These are phyloP conservation scores for Candida glucosophila DNA, from an alignment of 1,139 yeast species.

Conservation along the genomic window DNA sequence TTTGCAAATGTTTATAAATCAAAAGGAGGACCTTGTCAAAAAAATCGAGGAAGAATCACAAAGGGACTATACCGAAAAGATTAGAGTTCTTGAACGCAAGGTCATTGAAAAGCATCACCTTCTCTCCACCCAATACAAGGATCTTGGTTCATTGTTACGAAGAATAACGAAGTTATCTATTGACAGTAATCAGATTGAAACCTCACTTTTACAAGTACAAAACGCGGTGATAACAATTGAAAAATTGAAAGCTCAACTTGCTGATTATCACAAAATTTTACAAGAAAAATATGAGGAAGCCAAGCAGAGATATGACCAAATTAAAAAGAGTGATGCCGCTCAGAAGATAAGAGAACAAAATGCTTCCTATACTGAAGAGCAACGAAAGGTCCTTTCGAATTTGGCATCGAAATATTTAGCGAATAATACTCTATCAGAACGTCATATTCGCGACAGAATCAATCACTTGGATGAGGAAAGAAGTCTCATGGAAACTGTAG, in stretches of 20 bases:
- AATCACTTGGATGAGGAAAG: constrained; percentile 30
- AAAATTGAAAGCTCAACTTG: constrained; percentile 25
- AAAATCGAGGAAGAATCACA: constrained; percentile 17
- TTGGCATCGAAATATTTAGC: constrained; percentile 38
- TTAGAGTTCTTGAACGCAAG: constrained; percentile 13
- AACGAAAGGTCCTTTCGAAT: constrained; percentile 30
- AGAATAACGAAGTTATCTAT: constrained; percentile 15
- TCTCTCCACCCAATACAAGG: too few relatives aligned
- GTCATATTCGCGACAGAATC: constrained; percentile 21
- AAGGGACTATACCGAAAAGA: constrained; percentile 21
- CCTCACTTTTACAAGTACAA: constrained; percentile 19
- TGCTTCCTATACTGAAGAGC: constrained; percentile 31
- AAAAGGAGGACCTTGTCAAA: constrained; percentile 15
- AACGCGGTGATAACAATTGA: constrained; percentile 27
- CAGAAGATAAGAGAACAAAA: constrained; percentile 33
- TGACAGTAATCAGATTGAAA: constrained; percentile 13
- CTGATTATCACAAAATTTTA: constrained; percentile 18
- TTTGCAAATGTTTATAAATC: constrained; percentile 15
- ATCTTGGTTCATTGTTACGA: constrained; percentile 10
- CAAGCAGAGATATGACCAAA: constrained; percentile 30
- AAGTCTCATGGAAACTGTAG: constrained; percentile 30
- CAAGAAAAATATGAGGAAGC: constrained; percentile 29
- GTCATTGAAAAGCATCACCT: constrained; percentile 20
- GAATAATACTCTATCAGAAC: constrained; percentile 34
- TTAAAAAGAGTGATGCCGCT: constrained; percentile 38